These are phyloP conservation scores for Baeospora myosura DNA, from an alignment of 1,284 basidiomycete species.

Conservation along the genomic window DNA sequence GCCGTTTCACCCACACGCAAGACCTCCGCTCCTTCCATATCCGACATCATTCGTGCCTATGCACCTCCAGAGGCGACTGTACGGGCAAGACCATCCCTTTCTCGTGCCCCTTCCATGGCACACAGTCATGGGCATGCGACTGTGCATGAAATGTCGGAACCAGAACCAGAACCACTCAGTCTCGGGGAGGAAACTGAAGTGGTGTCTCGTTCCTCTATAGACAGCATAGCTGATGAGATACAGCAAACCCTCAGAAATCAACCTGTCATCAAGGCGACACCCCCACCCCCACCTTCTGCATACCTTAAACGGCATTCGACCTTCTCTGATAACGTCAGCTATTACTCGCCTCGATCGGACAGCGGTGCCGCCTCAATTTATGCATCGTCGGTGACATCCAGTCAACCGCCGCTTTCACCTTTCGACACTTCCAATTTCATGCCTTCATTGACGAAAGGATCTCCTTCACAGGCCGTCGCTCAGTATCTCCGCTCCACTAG, in stretches of 20 bases:
- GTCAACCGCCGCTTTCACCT: constrained; percentile 35
- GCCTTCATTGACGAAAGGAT: constrained; percentile 29
- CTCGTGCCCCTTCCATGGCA: constrained; percentile 39
- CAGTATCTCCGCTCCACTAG: constrained; percentile 80
- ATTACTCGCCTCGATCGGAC: constrained; percentile 48
- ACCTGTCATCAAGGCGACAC: constrained; percentile 23
- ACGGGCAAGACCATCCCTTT: constrained; percentile 35
- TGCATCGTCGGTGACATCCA: constrained; percentile 39
- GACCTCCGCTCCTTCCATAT: constrained; percentile 64
- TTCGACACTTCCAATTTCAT: constrained; percentile 38
- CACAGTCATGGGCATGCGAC: constrained; percentile 40
- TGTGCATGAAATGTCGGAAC: constrained; percentile 43
- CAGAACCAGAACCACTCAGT: constrained; percentile 40
- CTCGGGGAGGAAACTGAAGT: constrained; percentile 54
- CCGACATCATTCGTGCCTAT: constrained; percentile 74
- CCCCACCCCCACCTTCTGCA: constrained; percentile 37
- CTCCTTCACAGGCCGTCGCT: constrained; percentile 63
- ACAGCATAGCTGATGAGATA: constrained; percentile 78
- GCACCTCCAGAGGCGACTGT: constrained; percentile 47
- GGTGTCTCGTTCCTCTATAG: constrained; percentile 70
- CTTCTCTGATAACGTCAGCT: constrained; percentile 41
- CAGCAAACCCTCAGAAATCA: constrained; percentile 59
- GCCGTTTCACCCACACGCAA: constrained; percentile 25
- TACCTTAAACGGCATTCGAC: constrained; percentile 40
- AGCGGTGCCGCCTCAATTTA: constrained; percentile 38